These are phyloP conservation scores for Metschnikowia vanudenii DNA, from an alignment of 805 yeast species.

Conservation along the genomic window DNA sequence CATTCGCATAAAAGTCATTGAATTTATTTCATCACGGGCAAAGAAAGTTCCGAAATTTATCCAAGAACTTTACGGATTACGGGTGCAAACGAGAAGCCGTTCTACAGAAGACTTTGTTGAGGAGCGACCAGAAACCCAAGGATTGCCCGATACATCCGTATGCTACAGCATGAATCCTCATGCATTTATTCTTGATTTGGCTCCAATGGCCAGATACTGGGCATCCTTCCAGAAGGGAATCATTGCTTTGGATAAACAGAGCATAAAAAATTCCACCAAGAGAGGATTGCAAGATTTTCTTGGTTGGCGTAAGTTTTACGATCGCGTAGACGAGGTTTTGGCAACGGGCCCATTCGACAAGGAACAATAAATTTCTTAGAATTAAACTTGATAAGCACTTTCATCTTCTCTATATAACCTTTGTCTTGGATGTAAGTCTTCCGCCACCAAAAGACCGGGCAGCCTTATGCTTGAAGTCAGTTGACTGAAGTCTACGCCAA, in stretches of 20 bases:
- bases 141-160: conserved; percentile 37
- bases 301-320: conserved; percentile 37
- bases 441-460: conserved; percentile 74
- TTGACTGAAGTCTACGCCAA: conserved; percentile 72
- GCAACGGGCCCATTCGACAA: conserved; percentile 10
- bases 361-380: neutral
- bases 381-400: neutral
- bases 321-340: conserved; percentile 16
- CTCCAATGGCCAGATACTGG: conserved; percentile 37
- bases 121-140: conserved; percentile 21
- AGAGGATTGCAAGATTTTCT: conserved; percentile 28
- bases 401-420: conserved; percentile 38
- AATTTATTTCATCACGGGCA: conserved; percentile 36
- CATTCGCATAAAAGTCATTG: conserved; percentile 11
- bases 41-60: conserved; percentile 32
- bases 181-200: conserved; percentile 31
- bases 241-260: conserved; percentile 22
- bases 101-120: conserved; percentile 10
- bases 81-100: conserved; percentile 23
- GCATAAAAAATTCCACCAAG: conserved; percentile 11
- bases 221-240: conserved; percentile 30
- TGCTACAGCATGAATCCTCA: conserved; percentile 24
- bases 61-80: conserved; percentile 23
- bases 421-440: conserved; percentile 49
- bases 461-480: conserved; percentile 57